A percentile compares a stretch with the other conserved stretches of the same genome.
Conservation (phyloP, 148 eudicot species). For the Cornus kousa region DNA sequence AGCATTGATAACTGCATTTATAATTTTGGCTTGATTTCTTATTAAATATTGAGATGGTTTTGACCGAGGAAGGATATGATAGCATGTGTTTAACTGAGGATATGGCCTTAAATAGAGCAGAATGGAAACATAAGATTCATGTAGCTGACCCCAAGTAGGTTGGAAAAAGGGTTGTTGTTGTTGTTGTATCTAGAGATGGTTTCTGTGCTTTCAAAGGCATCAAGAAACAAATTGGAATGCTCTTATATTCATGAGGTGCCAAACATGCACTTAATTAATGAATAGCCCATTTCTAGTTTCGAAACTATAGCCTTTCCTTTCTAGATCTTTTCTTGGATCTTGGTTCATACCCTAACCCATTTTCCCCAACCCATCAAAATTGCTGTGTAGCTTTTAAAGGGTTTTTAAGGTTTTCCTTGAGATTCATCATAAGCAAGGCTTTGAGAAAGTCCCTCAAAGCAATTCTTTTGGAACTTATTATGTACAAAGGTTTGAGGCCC, state of each 20-base stretch:
- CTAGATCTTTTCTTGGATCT: not conserved
- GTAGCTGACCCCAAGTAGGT: too few species aligned
- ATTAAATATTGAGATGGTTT: too few species aligned
- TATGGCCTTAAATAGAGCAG: too few species aligned
- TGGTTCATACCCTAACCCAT: not conserved
- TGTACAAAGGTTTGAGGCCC: not conserved
- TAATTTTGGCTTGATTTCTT: too few species aligned
- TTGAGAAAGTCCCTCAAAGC: not conserved
- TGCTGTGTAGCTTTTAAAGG: not conserved
- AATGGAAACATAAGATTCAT: too few species aligned
- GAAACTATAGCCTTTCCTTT: not conserved
- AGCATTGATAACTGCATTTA: too few species aligned
- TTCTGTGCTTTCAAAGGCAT: not conserved
- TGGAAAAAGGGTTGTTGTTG: too few species aligned
- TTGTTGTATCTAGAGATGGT: not conserved
- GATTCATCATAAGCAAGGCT: not conserved
- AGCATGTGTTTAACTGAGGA: too few species aligned
- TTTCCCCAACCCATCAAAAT: not conserved
- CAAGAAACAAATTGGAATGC: not conserved
- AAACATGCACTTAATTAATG: constrained; percentile 1
- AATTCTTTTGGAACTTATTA: not conserved
- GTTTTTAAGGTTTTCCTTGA: not conserved
- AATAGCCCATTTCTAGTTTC: not conserved
- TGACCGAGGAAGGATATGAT: too few species aligned
- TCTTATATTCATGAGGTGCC: not conserved